Base-by-base conservation (phyloP, 192 early-diverging fungal species). In the Podila clonocystis region DNA sequence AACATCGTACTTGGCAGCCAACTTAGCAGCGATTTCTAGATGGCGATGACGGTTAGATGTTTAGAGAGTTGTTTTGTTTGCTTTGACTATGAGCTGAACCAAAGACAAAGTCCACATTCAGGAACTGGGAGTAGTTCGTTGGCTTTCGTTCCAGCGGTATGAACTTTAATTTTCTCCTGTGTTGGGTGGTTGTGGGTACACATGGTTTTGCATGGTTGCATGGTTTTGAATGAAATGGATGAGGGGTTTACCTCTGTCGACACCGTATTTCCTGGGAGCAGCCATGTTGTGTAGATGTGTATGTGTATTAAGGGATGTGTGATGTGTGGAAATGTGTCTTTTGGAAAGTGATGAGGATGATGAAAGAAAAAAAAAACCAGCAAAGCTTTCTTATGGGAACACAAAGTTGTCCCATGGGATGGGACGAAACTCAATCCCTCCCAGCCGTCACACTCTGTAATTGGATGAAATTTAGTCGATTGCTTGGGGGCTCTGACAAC, bases 11-110 rank as follows among this genome's bases (percentile, higher is more conserved):
- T 80, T 80, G 5, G 77, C 77, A n/a, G 77, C 77, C 20, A 80
- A 70, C 77, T 80, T 80, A 20, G 77, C 77, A 62, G 77, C 77
- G 57, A 80, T 80, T 73, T 80, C 77, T 80, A 65, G 28, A 61
- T 4, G 26, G 31, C 0, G 1, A 52, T 20, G 50, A 22, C n/a
- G 0, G 22, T 29, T n/a, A 29, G 30, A 19, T 38, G 36, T 12
- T 33, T 36, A 50, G 8, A 36, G 2, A 15, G 45, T 15, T 2
- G 38, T 58, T 33, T 4, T 34, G 20, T 48, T 11, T 34, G 36
- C 22, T 12, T 34, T 41, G 52, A 24, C 13, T 24, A 22, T 36
- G 52, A 0, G 50, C 7, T 33, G 33, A 33, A 33, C 34, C 34
- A 36, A 7, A 36, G 34, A 36, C 34, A 36, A 6, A 36, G 34